Evolutionary conservation across 2,329 filamentous ascomycete species (phyloP).

Genomic region (Mycosphaerella sp.): DNA sequence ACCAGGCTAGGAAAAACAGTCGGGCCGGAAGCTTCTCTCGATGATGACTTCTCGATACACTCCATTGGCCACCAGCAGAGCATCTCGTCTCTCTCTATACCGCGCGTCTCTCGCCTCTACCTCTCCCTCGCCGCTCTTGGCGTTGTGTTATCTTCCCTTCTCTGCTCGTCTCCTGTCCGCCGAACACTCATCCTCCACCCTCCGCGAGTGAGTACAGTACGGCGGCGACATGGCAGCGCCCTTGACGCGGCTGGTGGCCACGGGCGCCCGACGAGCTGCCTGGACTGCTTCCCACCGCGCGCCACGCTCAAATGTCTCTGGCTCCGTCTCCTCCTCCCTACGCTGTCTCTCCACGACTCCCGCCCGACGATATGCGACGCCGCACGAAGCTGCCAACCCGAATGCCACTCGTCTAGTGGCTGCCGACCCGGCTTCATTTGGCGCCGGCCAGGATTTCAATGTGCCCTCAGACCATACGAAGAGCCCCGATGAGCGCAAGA

Average conservation of each 20-base stretch:
- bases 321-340: conserved; percentile 26
- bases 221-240: conserved; percentile 58
- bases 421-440: conserved; percentile 57
- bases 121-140: not conserved
- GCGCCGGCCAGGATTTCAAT: conserved; percentile 43
- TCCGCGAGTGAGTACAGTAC: not conserved
- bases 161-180: too few relatives aligned
- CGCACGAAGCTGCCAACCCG: conserved; percentile 32
- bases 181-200: conserved; percentile 4
- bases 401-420: conserved; percentile 46
- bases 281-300: conserved; percentile 20
- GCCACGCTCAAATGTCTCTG: not conserved
- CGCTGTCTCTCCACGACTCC: conserved; percentile 62
- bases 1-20: conserved; percentile 3
- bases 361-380: conserved; percentile 57
- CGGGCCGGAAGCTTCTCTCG: not conserved
- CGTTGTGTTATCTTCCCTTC: too few relatives aligned
- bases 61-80: not conserved
- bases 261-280: conserved; percentile 49
- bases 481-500: conserved; percentile 63
- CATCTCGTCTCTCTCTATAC: not conserved
- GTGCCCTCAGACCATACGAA: conserved; percentile 42
- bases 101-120: conserved; percentile 16
- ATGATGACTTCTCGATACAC: not conserved
- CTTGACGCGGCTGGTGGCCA: conserved; percentile 66